These are phyloP conservation scores for Diaporthe sp. DNA, from an alignment of 2,329 filamentous ascomycete species.

Conservation along the genomic window DNA sequence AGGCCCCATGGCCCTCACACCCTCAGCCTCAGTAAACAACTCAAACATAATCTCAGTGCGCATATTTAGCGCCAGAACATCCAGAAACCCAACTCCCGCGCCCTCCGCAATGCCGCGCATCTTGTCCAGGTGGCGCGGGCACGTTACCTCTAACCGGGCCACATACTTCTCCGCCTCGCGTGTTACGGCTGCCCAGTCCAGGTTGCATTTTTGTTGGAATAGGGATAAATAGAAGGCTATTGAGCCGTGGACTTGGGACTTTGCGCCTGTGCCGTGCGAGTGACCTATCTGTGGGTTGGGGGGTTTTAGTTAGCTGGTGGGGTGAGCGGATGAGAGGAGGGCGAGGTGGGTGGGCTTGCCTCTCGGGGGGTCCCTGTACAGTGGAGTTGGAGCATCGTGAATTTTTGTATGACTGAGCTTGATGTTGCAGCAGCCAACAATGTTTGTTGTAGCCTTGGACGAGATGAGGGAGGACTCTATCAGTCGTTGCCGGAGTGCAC, in stretches of 20 bases:
- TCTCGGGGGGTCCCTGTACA: slow-evolving; percentile 32
- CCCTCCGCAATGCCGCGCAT: slow-evolving; percentile 31
- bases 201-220: slow-evolving; percentile 28
- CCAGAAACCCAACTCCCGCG: slow-evolving; percentile 24
- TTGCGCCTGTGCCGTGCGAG: slow-evolving; percentile 29
- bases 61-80: slow-evolving; percentile 34
- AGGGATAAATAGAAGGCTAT: slow-evolving; percentile 30
- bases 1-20: not conserved
- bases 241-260: slow-evolving; percentile 26
- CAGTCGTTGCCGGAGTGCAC: not conserved
- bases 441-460: too few relatives aligned
- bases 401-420: not conserved
- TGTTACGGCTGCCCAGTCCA: slow-evolving; percentile 28
- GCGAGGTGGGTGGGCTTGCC: too few relatives aligned
- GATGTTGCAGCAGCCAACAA: not conserved
- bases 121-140: slow-evolving; percentile 33
- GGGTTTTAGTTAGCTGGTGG: too few relatives aligned
- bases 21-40: slow-evolving; percentile 21
- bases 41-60: slow-evolving; percentile 36
- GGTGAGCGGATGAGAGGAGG: too few relatives aligned
- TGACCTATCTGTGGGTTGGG: slow-evolving; percentile 26
- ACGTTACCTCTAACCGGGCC: not conserved
- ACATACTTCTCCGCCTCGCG: slow-evolving; percentile 27
- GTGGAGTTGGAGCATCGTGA: slow-evolving; percentile 23
- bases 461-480: too few relatives aligned